These are phyloP conservation scores for Arthrobotrys sphaeroides DNA, from an alignment of 2,329 filamentous ascomycete genomes.

Conservation along the genomic window DNA sequence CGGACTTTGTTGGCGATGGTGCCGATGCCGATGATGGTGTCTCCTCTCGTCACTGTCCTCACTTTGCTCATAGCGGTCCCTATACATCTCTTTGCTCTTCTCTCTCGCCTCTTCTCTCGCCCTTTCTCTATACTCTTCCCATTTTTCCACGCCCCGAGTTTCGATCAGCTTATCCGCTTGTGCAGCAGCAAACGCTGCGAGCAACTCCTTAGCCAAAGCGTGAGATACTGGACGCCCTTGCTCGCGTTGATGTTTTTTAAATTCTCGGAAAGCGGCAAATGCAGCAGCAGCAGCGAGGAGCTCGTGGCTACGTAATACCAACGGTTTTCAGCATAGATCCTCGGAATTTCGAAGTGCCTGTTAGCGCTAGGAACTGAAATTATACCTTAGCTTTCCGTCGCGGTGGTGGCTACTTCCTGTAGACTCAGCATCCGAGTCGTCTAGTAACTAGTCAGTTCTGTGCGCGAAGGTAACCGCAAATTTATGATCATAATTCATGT, in stretches of 20 bases:
- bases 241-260: constrained; percentile 77
- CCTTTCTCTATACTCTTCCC: constrained; percentile 33
- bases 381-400: constrained; percentile 22
- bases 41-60: constrained; percentile 8
- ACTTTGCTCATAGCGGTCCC: constrained; percentile 17
- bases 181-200: constrained; percentile 77
- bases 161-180: constrained; percentile 80
- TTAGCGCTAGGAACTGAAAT: background rate
- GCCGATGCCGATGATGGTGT: constrained; percentile 15
- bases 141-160: constrained; percentile 70
- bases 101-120: constrained; percentile 28
- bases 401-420: constrained; percentile 1
- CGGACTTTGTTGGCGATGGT: background rate
- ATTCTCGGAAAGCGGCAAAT: constrained; percentile 81
- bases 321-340: background rate
- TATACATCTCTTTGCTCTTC: constrained; percentile 39
- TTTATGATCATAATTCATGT: too few relatives aligned
- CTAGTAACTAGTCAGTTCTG: background rate
- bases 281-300: constrained; percentile 77
- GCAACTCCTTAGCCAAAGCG: constrained; percentile 78
- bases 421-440: constrained; percentile 19
- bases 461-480: too few relatives aligned
- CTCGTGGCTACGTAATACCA: constrained; percentile 71
- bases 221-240: constrained; percentile 77
- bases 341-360: too few relatives aligned